Evolutionary conservation across 2,329 filamentous ascomycete species (phyloP).

Genomic region (Elsinoe perseae): DNA sequence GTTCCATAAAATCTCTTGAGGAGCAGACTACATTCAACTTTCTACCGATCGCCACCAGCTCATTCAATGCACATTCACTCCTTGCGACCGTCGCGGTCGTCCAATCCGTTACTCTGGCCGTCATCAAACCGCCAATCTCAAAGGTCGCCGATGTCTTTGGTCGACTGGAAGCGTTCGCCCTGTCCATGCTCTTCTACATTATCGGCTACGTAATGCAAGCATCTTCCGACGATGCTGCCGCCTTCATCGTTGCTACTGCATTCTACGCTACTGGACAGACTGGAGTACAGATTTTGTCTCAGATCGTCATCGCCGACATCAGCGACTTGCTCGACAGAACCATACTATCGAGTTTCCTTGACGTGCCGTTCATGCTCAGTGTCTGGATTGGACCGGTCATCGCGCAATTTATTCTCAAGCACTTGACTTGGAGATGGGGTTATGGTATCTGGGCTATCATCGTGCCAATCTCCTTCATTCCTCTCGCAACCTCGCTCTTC

Average conservation of each 20-base stretch:
- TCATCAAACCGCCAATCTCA: slow-evolving; percentile 54
- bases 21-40: slow-evolving; percentile 56
- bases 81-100: slow-evolving; percentile 59
- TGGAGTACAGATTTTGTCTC: slow-evolving; percentile 53
- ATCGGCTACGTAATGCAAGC: slow-evolving; percentile 54
- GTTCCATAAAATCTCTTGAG: slow-evolving; percentile 58
- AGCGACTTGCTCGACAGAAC: slow-evolving; percentile 54
- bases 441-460: slow-evolving; percentile 57
- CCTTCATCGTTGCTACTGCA: slow-evolving; percentile 50
- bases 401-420: slow-evolving; percentile 40
- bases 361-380: slow-evolving; percentile 53
- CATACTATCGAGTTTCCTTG: slow-evolving; percentile 51
- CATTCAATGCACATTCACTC: slow-evolving; percentile 57
- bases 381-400: slow-evolving; percentile 54
- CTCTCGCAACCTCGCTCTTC: slow-evolving; percentile 46
- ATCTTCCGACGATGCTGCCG: slow-evolving; percentile 46
- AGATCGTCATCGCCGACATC: slow-evolving; percentile 59
- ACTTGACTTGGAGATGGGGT: slow-evolving; percentile 53
- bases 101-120: slow-evolving; percentile 55
- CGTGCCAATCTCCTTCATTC: slow-evolving; percentile 48
- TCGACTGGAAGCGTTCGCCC: slow-evolving; percentile 50
- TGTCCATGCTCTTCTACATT: slow-evolving; percentile 47
- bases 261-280: slow-evolving; percentile 56
- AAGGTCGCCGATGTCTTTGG: slow-evolving; percentile 57
- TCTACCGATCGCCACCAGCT: slow-evolving; percentile 57